Evolutionary conservation across 1,284 basidiomycete genomes (phyloP).

Genomic region (Cutaneotrichosporon curvatum): DNA sequence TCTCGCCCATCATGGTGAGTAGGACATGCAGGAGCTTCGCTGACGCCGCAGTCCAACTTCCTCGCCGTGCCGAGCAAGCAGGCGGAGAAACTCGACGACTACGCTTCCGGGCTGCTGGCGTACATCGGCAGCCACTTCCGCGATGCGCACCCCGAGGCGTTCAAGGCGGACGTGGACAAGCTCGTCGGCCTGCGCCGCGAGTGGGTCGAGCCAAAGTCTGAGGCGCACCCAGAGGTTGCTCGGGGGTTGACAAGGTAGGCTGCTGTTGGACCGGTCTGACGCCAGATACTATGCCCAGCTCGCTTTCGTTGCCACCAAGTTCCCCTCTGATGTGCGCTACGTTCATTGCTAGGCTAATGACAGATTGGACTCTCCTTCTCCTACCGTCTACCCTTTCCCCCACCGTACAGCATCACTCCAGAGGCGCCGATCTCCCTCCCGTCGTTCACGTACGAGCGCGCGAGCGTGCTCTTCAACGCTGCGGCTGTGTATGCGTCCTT

Average conservation of each 20-base stretch:
- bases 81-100: slow-evolving; percentile 53
- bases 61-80: slow-evolving; percentile 70
- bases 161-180: slow-evolving; percentile 65
- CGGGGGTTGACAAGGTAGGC: slow-evolving; percentile 46
- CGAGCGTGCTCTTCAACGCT: slow-evolving; percentile 72
- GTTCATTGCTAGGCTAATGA: not conserved
- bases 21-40: not conserved
- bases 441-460: slow-evolving; percentile 73
- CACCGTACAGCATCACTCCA: slow-evolving; percentile 45
- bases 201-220: slow-evolving; percentile 55
- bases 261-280: slow-evolving; percentile 34
- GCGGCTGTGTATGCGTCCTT: slow-evolving; percentile 64
- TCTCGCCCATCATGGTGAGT: not conserved
- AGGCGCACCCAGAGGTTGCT: slow-evolving; percentile 48
- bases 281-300: slow-evolving; percentile 83
- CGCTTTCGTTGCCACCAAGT: slow-evolving; percentile 63
- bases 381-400: slow-evolving; percentile 64
- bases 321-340: slow-evolving; percentile 58
- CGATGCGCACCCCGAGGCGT: slow-evolving; percentile 82
- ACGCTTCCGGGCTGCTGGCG: slow-evolving; percentile 56
- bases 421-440: slow-evolving; percentile 58
- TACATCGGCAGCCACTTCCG: slow-evolving; percentile 64
- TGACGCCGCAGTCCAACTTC: slow-evolving; percentile 52
- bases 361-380: slow-evolving; percentile 72
- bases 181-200: slow-evolving; percentile 66